phyloP scores from a whole-genome alignment of 345 rosid species.

The Eutrema yunnanense region DNA sequence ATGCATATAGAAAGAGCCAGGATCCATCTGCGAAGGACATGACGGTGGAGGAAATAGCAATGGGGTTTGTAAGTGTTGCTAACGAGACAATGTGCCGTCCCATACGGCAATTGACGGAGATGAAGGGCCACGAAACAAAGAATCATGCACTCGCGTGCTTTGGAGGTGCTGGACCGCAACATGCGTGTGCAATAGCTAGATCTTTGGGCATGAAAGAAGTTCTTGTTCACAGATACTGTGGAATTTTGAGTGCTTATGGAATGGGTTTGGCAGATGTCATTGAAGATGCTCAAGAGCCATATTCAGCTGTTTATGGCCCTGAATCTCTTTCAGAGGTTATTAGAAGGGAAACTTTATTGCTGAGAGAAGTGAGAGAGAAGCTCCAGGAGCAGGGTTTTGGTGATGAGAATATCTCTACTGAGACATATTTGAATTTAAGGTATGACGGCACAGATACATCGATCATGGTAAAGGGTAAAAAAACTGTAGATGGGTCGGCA shows the following conservation, averaged over 20 bases:
- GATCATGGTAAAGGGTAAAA: constrained; percentile 75
- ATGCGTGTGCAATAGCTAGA: constrained; percentile 94
- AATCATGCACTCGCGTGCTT: constrained; percentile 95
- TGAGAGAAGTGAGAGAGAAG: constrained; percentile 55
- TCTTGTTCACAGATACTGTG: constrained; percentile 81
- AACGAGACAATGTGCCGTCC: constrained; percentile 99
- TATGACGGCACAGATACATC: constrained; percentile 98
- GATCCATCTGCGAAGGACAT: constrained; percentile 67
- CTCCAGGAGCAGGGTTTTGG: constrained; percentile 75
- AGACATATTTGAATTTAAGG: constrained; percentile 77
- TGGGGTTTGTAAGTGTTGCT: constrained; percentile 91
- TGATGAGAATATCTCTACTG: constrained; percentile 57
- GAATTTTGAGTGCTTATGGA: constrained; percentile 92
- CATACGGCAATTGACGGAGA: constrained; percentile 87
- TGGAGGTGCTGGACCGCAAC: constrained; percentile 99
- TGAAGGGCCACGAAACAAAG: constrained; percentile 97
- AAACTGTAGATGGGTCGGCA: constrained; percentile 38
- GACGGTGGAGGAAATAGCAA: constrained; percentile 82
- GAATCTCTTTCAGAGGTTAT: constrained; percentile 63
- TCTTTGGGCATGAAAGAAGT: constrained; percentile 92
- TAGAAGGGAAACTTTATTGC: constrained; percentile 49
- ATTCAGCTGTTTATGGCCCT: constrained; percentile 70
- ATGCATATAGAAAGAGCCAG: constrained; percentile 71
- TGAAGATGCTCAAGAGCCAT: constrained; percentile 96
- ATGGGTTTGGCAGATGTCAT: constrained; percentile 98